Evolutionary conservation across 495 filamentous ascomycete genomes (phyloP).

Genomic region (Thozetella sp.): DNA sequence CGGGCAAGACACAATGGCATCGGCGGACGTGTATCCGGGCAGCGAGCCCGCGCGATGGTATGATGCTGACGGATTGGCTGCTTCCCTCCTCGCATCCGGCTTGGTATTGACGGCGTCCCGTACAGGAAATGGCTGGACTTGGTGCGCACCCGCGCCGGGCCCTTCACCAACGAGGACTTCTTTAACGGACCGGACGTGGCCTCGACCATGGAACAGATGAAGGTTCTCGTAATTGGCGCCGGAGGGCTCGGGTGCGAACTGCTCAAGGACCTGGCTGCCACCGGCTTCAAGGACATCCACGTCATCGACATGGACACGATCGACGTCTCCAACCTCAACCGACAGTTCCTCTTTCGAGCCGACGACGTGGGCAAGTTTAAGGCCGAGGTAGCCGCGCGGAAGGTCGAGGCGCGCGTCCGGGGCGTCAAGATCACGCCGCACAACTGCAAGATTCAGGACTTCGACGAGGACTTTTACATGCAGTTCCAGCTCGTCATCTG

Average conservation of each 20-base stretch:
- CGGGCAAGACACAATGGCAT: constrained; percentile 29
- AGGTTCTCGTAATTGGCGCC: constrained; percentile 60
- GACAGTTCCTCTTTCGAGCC: constrained; percentile 95
- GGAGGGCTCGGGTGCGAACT: constrained; percentile 97
- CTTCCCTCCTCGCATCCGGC: not conserved
- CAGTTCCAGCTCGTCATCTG: constrained; percentile 93
- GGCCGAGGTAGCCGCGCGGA: constrained; percentile 88
- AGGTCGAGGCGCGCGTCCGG: constrained; percentile 85
- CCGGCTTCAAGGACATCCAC: constrained; percentile 95
- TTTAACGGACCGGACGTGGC: constrained; percentile 64
- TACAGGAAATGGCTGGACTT: constrained; percentile 75
- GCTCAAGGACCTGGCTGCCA: constrained; percentile 92
- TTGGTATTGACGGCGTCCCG: no score
- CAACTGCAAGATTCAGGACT: constrained; percentile 95
- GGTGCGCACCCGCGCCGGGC: constrained; percentile 73
- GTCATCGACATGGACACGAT: constrained; percentile 99
- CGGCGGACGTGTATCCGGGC: constrained; percentile 17
- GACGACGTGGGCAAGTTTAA: constrained; percentile 92
- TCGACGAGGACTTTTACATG: constrained; percentile 97
- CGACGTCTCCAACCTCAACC: constrained; percentile 97
- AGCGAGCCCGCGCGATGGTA: constrained; percentile 28
- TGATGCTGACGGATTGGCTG: not conserved
- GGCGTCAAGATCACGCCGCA: constrained; percentile 92
- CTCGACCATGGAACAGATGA: constrained; percentile 54
- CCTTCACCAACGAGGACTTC: constrained; percentile 74